Conservation (phyloP, 768 basidiomycete genomes). For the Pisolithus sp. region DNA sequence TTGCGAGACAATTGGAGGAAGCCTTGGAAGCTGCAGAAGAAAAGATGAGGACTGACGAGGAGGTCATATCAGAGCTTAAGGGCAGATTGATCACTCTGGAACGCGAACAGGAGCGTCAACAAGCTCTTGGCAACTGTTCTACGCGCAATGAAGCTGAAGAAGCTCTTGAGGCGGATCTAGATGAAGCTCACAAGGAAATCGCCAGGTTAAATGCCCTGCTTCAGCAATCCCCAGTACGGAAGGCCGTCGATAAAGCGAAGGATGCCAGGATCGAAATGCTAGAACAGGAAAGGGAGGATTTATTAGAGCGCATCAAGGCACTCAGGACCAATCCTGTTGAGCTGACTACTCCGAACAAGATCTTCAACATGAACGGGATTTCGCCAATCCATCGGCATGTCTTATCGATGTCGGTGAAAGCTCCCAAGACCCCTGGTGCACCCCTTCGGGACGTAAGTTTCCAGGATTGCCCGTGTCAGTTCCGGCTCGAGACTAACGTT, state of each 20-base stretch:
- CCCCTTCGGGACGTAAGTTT: constrained; percentile 67
- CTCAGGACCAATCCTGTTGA: constrained; percentile 48
- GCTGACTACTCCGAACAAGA: constrained; percentile 52
- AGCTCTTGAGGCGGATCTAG: constrained; percentile 68
- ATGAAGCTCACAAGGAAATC: constrained; percentile 71
- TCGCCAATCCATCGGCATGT: constrained; percentile 76
- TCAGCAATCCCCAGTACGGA: constrained; percentile 66
- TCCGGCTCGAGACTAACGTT: constrained; percentile 6
- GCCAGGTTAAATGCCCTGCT: constrained; percentile 61
- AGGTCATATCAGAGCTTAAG: constrained; percentile 44
- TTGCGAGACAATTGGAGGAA: constrained; percentile 64
- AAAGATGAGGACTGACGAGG: constrained; percentile 61
- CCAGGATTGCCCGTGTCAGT: background rate
- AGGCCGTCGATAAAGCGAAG: constrained; percentile 72
- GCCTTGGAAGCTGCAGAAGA: constrained; percentile 70
- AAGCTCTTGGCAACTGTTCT: constrained; percentile 17
- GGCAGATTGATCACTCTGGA: constrained; percentile 49
- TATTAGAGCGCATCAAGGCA: constrained; percentile 62
- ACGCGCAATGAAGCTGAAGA: constrained; percentile 51
- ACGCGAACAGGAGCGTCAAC: constrained; percentile 44
- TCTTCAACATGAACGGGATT: constrained; percentile 50
- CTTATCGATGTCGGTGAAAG: constrained; percentile 58
- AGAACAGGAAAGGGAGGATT: constrained; percentile 69
- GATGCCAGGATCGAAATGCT: constrained; percentile 71
- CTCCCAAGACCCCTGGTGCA: constrained; percentile 73